Evolutionary conservation across 2,329 filamentous ascomycete species (phyloP).

Genomic region (Aspergillus sojae): DNA sequence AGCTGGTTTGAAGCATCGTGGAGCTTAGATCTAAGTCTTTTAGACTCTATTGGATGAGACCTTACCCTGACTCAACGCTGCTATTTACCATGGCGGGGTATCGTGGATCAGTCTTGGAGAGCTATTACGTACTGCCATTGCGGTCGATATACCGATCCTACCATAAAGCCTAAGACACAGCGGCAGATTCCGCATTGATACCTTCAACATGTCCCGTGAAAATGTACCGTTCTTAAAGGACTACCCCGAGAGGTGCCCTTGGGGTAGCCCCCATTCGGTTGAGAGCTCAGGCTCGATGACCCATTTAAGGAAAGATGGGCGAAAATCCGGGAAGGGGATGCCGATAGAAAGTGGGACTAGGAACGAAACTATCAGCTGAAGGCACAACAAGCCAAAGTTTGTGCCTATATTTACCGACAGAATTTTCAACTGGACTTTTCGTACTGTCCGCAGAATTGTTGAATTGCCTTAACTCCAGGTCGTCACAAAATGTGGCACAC

Average conservation of each 20-base stretch:
- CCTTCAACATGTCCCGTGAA: background rate
- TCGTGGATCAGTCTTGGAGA: background rate
- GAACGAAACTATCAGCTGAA: background rate
- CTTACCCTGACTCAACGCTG: background rate
- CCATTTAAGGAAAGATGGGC: background rate
- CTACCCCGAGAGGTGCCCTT: background rate
- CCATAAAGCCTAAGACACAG: background rate
- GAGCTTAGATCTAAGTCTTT: background rate
- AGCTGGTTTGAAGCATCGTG: background rate
- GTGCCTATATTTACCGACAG: background rate
- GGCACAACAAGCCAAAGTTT: background rate
- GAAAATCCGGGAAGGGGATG: background rate
- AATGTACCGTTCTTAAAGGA: background rate
- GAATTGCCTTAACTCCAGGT: background rate
- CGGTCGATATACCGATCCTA: background rate
- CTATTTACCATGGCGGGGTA: background rate
- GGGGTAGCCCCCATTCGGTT: background rate
- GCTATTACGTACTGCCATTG: too few species aligned
- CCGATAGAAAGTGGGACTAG: background rate
- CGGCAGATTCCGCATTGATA: background rate
- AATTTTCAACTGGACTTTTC: background rate
- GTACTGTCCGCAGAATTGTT: background rate
- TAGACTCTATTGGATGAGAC: background rate
- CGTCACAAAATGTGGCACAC: background rate
- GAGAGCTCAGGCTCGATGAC: background rate